A percentile compares a stretch with the other conserved stretches of the same genome.
phyloP scores from a whole-genome alignment of 208 protist genomes.

The Leishmania aethiopica region DNA sequence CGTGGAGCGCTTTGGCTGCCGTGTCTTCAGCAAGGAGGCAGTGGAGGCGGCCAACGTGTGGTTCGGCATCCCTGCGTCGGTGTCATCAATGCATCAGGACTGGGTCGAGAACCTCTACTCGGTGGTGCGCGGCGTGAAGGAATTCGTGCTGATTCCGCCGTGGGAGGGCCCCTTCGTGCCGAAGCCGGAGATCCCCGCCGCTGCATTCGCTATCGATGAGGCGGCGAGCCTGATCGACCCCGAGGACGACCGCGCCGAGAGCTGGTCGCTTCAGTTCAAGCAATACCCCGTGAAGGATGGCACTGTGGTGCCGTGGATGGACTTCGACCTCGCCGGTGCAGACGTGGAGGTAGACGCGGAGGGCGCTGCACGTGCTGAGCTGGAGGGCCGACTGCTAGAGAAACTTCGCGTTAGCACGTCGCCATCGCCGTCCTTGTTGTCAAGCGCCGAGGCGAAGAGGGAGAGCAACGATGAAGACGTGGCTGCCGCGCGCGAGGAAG shows the following conservation, averaged over 20 bases:
- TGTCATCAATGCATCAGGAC: conserved; percentile 92
- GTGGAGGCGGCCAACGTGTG: conserved; percentile 91
- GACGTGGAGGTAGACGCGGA: conserved; percentile 38
- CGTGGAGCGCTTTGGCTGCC: conserved; percentile 68
- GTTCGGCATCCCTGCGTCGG: conserved; percentile 80
- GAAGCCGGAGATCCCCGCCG: conserved; percentile 78
- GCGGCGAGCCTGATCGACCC: conserved; percentile 19
- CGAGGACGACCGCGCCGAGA: conserved; percentile 16
- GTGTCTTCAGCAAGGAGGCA: conserved; percentile 60
- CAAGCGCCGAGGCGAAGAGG: not conserved
- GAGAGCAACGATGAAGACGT: not conserved
- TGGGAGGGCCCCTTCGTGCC: conserved; percentile 88
- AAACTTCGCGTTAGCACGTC: conserved; percentile 13
- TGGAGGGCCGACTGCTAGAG: conserved; percentile 37
- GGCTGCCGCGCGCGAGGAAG: conserved; percentile 21
- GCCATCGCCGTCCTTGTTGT: not conserved
- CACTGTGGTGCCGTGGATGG: conserved; percentile 83
- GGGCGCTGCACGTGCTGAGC: conserved; percentile 16
- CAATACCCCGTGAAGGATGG: conserved; percentile 62
- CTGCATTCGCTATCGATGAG: conserved; percentile 54
- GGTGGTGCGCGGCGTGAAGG: conserved; percentile 90
- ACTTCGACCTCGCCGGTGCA: conserved; percentile 76
- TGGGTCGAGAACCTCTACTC: conserved; percentile 93
- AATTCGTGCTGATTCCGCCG: conserved; percentile 88
- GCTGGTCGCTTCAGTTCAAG: conserved; percentile 41